A percentile compares a stretch with the other conserved stretches of the same genome.
Evolutionary conservation across 2,329 filamentous ascomycete species (phyloP).

Genomic region (Colletotrichum sp.): DNA sequence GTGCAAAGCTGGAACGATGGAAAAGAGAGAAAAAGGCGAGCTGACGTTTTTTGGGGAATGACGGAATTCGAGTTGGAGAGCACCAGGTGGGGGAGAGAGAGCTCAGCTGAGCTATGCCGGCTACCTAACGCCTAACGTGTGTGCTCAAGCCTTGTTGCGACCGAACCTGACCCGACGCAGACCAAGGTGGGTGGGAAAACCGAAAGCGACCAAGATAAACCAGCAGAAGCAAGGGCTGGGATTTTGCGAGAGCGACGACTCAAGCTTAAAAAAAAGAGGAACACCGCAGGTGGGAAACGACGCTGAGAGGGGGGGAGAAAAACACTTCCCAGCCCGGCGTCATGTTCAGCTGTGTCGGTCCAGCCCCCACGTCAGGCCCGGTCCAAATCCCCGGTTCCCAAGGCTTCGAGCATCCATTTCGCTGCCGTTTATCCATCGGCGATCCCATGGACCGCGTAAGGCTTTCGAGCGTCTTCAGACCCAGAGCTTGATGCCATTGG

Average conservation of each 20-base stretch:
- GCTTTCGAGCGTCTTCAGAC: neutral
- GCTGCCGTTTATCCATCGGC: slow-evolving; percentile 4
- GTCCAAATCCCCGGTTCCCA: neutral
- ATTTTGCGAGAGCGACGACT: neutral
- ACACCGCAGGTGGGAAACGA: neutral
- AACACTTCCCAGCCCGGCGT: neutral
- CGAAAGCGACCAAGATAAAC: slow-evolving; percentile 1
- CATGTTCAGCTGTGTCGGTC: slow-evolving; percentile 1
- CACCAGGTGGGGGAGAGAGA: neutral
- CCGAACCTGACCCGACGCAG: neutral
- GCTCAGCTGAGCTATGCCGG: neutral
- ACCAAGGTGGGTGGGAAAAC: neutral
- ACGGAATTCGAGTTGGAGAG: neutral
- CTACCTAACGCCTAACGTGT: neutral
- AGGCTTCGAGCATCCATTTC: neutral
- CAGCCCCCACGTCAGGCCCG: slow-evolving; percentile 7
- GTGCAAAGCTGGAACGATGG: neutral
- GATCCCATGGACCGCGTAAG: slow-evolving; percentile 9
- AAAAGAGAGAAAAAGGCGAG: neutral
- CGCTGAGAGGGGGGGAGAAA: neutral
- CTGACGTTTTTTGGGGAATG: neutral
- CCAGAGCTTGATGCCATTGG: neutral
- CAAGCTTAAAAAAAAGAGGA: neutral
- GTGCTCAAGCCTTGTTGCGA: neutral
- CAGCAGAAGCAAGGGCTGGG: neutral